A percentile compares a stretch with the other conserved stretches of the same genome.
These are phyloP conservation scores for Neofusicoccum umdonicola DNA, from an alignment of 2,329 filamentous ascomycete species.

Conservation along the genomic window DNA sequence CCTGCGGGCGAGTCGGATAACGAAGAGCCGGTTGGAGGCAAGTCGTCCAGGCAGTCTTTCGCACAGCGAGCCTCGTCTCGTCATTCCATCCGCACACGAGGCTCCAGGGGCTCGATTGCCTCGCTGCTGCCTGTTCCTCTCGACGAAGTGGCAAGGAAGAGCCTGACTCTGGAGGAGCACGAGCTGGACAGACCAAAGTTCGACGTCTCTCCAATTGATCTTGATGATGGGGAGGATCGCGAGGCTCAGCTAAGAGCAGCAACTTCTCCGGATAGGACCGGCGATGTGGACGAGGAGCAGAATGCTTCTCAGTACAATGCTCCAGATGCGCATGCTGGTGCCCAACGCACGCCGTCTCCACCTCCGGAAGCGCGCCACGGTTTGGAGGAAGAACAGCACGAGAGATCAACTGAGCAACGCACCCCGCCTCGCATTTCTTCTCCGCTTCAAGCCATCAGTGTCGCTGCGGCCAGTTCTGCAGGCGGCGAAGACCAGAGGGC, in stretches of 20 bases:
- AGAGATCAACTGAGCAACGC: not conserved
- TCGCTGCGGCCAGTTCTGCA: not conserved
- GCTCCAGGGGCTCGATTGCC: constrained; percentile 1
- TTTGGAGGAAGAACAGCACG: not conserved
- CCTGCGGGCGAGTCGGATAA: not conserved
- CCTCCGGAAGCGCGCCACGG: not conserved
- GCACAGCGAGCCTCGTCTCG: constrained; percentile 2
- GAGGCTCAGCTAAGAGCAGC: not conserved
- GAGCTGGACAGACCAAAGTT: constrained; percentile 4
- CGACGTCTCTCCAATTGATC: not conserved
- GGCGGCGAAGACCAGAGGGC: not conserved
- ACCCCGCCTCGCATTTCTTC: not conserved
- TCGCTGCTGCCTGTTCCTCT: constrained; percentile 10
- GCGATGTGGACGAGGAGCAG: not conserved
- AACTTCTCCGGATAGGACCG: not conserved
- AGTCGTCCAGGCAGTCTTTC: constrained; percentile 1
- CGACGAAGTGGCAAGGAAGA: constrained; percentile 14
- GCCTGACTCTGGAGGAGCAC: constrained; percentile 9
- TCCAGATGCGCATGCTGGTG: not conserved
- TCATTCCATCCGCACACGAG: constrained; percentile 3
- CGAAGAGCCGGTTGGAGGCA: not conserved
- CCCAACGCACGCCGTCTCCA: not conserved
- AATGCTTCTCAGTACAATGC: not conserved
- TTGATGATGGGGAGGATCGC: not conserved
- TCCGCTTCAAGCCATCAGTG: constrained; percentile 1